Evolutionary conservation across 331 rosid genomes (phyloP), one percentile per base, ranked within the genome.

Genomic region (Acacia pycnantha): DNA sequence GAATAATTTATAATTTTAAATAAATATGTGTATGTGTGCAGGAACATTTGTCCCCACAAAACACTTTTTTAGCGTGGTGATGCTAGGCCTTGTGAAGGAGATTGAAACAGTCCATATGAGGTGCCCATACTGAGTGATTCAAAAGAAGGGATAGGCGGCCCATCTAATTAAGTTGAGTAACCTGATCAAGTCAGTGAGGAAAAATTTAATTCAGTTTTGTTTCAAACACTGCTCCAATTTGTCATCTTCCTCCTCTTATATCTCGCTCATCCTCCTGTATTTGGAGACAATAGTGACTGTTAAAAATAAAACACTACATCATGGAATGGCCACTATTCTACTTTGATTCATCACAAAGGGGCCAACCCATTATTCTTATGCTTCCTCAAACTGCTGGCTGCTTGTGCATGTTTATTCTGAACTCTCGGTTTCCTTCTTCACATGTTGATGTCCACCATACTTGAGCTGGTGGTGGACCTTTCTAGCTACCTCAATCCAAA

Each of bases 71-170:
- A 15, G 48, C 11, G 74, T 65, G 76, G 64, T 15, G 27, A 78
- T 67, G 64, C 24, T 29, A 33, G 71, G 44, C 44, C 71, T 33
- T 31, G 46, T 65, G 77, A 6, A 21, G 13, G 77, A 40, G 11
- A 40, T 13, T 46, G 78, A 81, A 86, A 83, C 87, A 86, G 27
- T 73, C 87, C 97, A 92, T 88, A 88, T 90, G 94, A 84, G 71
- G 74, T 79, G 82, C 85, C 84, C 93, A 77, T 84, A 18, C 84
- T 12, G 35, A 65, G 4, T 75, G 80, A 84, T 73, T 80, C 51
- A 21, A 69, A 58, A 58, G 4, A 43, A 8, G 31, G 65, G 22
- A 50, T 50, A 44, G 84, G 81, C n/a, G 84, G 83, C 69, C 85
- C 84, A 73, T 53, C 26, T 19, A 19, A 64, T 74, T 56, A 73